phyloP scores from a whole-genome alignment of 805 yeast species.

The Candida coleopterorum region DNA sequence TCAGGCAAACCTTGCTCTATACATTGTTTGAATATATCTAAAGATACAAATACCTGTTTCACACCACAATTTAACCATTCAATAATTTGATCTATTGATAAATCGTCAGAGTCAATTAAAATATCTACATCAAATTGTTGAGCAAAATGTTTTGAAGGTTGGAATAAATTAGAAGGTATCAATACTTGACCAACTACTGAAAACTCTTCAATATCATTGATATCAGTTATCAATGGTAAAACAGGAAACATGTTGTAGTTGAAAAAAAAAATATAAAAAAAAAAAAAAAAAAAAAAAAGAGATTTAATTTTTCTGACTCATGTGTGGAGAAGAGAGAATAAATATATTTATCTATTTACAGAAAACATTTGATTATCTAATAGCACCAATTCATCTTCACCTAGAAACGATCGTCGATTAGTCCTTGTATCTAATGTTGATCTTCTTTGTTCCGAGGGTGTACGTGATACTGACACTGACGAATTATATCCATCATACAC shows the following conservation, averaged over 20 bases:
- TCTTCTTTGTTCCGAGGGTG: constrained; percentile 1
- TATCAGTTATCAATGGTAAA: constrained; percentile 29
- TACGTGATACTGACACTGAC: constrained; percentile 1
- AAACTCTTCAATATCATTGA: constrained; percentile 14
- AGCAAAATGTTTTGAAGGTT: constrained; percentile 27
- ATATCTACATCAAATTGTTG: constrained; percentile 29
- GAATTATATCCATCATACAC: constrained; percentile 23
- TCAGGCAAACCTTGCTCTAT: constrained; percentile 48
- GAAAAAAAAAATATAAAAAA: too few species aligned
- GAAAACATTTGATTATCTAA: constrained; percentile 13
- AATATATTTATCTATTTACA: constrained; percentile 2
- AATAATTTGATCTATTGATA: constrained; percentile 42
- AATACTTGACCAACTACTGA: constrained; percentile 33
- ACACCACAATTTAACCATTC: constrained; percentile 62
- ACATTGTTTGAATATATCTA: constrained; percentile 25
- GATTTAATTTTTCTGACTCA: constrained; percentile 5
- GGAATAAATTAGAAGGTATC: constrained; percentile 23
- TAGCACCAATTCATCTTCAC: constrained; percentile 20
- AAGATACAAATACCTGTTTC: constrained; percentile 37
- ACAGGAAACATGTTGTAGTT: constrained; percentile 25
- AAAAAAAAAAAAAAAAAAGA: too few species aligned
- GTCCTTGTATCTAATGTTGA: constrained; percentile 1
- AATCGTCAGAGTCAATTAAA: constrained; percentile 25
- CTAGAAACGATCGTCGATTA: constrained; percentile 14
- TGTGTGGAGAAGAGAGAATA: neutral